phyloP scores from a whole-genome alignment of 2,329 filamentous ascomycete species.

The Elsinoe arachidis region DNA sequence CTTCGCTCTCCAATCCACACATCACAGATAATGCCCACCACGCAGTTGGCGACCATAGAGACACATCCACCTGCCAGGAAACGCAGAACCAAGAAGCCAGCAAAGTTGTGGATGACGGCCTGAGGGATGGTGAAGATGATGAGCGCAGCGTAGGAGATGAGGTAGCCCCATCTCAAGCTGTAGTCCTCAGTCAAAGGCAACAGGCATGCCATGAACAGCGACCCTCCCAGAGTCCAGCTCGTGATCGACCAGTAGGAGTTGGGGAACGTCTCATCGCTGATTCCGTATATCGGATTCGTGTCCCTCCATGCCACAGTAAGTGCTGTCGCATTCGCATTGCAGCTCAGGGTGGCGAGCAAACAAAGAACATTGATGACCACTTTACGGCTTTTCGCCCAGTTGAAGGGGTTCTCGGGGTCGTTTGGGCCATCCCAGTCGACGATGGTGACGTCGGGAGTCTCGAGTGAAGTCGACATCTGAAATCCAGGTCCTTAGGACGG shows the following conservation, averaged over 20 bases:
- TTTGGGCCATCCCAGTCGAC: constrained; percentile 41
- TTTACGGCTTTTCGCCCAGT: constrained; percentile 28
- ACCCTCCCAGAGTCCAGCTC: constrained; percentile 31
- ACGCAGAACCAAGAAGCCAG: constrained; percentile 29
- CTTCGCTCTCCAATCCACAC: constrained; percentile 28
- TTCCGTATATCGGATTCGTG: constrained; percentile 26
- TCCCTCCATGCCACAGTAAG: constrained; percentile 28
- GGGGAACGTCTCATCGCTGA: constrained; percentile 31
- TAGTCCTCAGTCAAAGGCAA: constrained; percentile 32
- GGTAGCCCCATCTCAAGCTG: constrained; percentile 25
- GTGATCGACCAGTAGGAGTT: constrained; percentile 33
- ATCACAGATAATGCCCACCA: constrained; percentile 30
- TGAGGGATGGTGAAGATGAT: constrained; percentile 32
- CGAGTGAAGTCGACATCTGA: too few relatives aligned
- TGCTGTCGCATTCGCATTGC: constrained; percentile 31
- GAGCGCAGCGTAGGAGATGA: constrained; percentile 4
- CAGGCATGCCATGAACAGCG: constrained; percentile 28
- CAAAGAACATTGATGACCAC: constrained; percentile 27
- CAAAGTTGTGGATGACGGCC: constrained; percentile 31
- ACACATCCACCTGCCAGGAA: constrained; percentile 33
- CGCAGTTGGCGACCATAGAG: constrained; percentile 28
- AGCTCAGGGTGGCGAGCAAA: constrained; percentile 26
- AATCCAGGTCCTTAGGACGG: too few relatives aligned
- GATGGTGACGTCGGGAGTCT: neutral
- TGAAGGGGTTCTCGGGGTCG: constrained; percentile 28